phyloP scores from a whole-genome alignment of 371 early-diverging fungal genomes.

The Mortierella sp. region DNA sequence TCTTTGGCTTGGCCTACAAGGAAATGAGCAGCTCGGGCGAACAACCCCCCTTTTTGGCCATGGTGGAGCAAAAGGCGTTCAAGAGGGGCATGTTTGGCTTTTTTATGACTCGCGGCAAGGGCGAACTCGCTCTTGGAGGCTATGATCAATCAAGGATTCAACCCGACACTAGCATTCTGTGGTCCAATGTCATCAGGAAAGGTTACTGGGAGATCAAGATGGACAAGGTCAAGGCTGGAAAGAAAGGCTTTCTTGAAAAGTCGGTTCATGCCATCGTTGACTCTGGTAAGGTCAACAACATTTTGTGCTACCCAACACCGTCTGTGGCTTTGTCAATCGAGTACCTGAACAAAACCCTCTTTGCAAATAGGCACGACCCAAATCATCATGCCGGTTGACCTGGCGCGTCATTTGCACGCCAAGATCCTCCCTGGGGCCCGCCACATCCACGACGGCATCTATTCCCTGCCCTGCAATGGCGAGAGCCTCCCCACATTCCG shows the following conservation, averaged over 20 bases:
- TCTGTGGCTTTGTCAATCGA: no score
- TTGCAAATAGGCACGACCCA: conserved; percentile 69
- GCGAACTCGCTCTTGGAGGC: conserved; percentile 78
- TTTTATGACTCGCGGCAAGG: conserved; percentile 64
- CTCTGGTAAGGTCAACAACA: conserved; percentile 60
- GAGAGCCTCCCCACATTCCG: conserved; percentile 60
- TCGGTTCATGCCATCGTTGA: conserved; percentile 64
- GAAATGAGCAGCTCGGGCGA: conserved; percentile 61
- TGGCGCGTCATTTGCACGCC: conserved; percentile 75
- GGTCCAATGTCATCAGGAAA: conserved; percentile 73
- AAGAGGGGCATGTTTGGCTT: conserved; percentile 80
- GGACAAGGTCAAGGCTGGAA: conserved; percentile 59
- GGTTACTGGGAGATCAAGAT: conserved; percentile 85
- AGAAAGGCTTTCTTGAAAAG: conserved; percentile 20
- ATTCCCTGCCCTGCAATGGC: conserved; percentile 61
- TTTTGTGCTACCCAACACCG: no score
- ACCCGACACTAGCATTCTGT: conserved; percentile 65
- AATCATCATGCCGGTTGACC: conserved; percentile 71
- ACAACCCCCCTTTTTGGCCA: conserved; percentile 74
- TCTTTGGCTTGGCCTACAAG: conserved; percentile 75
- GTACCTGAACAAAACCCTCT: no score
- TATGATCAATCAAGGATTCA: conserved; percentile 63
- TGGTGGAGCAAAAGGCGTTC: conserved; percentile 71
- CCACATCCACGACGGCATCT: conserved; percentile 67
- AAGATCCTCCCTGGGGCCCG: conserved; percentile 65